Evolutionary conservation across 495 filamentous ascomycete species (phyloP).

Genomic region (Mytilinidion resinicola): DNA sequence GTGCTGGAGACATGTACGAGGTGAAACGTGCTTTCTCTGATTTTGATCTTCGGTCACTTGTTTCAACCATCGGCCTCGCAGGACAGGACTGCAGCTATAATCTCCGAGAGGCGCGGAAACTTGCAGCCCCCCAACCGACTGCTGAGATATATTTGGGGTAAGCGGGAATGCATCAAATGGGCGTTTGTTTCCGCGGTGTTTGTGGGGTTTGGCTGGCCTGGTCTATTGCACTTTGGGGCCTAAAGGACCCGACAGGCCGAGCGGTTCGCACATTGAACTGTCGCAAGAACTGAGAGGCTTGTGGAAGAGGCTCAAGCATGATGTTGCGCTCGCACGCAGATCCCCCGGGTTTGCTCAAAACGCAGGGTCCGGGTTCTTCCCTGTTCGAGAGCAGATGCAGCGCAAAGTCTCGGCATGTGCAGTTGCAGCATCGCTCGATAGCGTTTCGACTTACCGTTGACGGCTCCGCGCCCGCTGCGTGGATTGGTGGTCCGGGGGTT

Average conservation of each 20-base stretch:
- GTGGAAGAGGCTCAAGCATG: slow-evolving; percentile 17
- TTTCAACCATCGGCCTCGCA: no score
- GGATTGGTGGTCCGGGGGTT: slow-evolving; percentile 15
- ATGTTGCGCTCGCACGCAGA: slow-evolving; percentile 5
- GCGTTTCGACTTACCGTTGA: neutral
- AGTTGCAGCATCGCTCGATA: neutral
- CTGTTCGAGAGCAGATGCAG: neutral
- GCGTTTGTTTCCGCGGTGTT: no score
- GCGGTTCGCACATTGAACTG: neutral
- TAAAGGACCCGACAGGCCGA: slow-evolving; percentile 3
- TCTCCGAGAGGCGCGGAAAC: no score
- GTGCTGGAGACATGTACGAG: no score
- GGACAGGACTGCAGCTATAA: no score
- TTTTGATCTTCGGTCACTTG: no score
- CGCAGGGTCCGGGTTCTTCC: neutral
- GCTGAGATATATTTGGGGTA: no score
- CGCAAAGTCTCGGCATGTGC: neutral
- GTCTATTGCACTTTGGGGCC: no score
- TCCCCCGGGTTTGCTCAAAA: slow-evolving; percentile 5
- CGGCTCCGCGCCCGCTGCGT: slow-evolving; percentile 9
- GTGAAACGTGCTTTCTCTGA: no score
- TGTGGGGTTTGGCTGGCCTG: no score
- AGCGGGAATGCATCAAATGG: no score
- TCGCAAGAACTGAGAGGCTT: slow-evolving; percentile 5
- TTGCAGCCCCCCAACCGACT: no score